phyloP scores from a whole-genome alignment of 192 early-diverging fungal species.

The Polychytrium aggregatum region DNA sequence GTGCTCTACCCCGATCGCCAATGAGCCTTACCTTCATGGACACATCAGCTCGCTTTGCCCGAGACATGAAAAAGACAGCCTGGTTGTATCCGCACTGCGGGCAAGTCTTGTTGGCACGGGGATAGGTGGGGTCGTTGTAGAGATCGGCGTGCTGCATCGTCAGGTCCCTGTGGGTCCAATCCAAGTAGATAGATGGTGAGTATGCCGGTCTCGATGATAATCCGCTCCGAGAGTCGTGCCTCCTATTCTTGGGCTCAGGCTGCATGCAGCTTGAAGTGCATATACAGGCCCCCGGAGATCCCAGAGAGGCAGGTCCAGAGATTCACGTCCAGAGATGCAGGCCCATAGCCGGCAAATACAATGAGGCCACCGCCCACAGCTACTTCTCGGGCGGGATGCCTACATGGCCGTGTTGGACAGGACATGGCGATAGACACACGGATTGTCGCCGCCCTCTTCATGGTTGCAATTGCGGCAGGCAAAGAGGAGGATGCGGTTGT shows the following conservation, averaged over 20 bases:
- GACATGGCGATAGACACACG: slow-evolving; percentile 30
- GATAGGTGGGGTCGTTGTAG: slow-evolving; percentile 38
- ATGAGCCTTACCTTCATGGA: slow-evolving; percentile 35
- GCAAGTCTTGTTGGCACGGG: slow-evolving; percentile 21
- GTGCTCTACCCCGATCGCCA: no score
- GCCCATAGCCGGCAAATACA: no score
- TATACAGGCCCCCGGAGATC: background rate
- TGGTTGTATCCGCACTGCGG: slow-evolving; percentile 26
- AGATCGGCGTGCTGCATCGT: slow-evolving; percentile 31
- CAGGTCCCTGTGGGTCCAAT: slow-evolving; percentile 20
- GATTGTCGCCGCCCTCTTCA: slow-evolving; percentile 23
- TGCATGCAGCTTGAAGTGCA: background rate
- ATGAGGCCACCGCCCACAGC: no score
- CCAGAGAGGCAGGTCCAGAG: background rate
- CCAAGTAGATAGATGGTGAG: background rate
- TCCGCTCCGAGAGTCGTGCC: background rate
- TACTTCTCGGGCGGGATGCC: no score
- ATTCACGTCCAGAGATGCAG: no score
- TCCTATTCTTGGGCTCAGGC: background rate
- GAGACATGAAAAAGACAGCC: slow-evolving; percentile 31
- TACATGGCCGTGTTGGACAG: slow-evolving; percentile 28
- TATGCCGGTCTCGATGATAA: background rate
- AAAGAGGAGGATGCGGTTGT: slow-evolving; percentile 20
- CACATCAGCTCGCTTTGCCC: slow-evolving; percentile 29
- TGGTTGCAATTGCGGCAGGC: slow-evolving; percentile 42